Percentiles rank a stretch among this genome's conserved stretches.
phyloP scores from a whole-genome alignment of 768 basidiomycete genomes.

The Podaxis sp. region DNA sequence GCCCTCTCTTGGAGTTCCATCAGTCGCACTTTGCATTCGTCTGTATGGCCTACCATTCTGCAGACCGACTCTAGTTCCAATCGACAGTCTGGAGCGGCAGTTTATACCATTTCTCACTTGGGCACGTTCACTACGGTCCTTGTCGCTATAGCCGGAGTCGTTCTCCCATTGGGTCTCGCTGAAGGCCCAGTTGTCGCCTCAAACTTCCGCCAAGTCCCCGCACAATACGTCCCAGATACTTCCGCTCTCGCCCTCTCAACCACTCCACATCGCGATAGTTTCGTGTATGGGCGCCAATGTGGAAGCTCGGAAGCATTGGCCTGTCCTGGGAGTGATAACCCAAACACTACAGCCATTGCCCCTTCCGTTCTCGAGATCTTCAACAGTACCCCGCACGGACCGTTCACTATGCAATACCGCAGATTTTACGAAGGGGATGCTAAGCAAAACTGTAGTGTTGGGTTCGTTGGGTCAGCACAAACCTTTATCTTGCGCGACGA shows the following conservation, averaged over 20 bases:
- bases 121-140: constrained; percentile 17
- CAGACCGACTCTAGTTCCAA: constrained; percentile 14
- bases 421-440: constrained; percentile 19
- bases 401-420: constrained; percentile 24
- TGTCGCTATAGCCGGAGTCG: constrained; percentile 19
- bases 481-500: constrained; percentile 21
- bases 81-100: constrained; percentile 5
- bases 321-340: constrained; percentile 21
- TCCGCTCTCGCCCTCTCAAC: constrained; percentile 23
- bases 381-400: constrained; percentile 21
- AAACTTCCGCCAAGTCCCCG: constrained; percentile 1
- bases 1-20: constrained; percentile 25
- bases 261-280: constrained; percentile 17
- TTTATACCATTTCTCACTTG: constrained; percentile 20
- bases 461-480: constrained; percentile 13
- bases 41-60: constrained; percentile 22
- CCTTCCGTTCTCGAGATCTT: constrained; percentile 18
- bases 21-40: constrained; percentile 20
- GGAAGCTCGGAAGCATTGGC: constrained; percentile 13
- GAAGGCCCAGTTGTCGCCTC: constrained; percentile 14
- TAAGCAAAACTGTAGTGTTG: constrained; percentile 15
- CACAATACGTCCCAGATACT: constrained; percentile 18
- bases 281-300: constrained; percentile 21
- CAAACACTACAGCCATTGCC: constrained; percentile 19
- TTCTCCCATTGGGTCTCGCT: constrained; percentile 23